Base-by-base conservation (phyloP, 2,329 filamentous ascomycete species). In the Fusarium robinianum region DNA sequence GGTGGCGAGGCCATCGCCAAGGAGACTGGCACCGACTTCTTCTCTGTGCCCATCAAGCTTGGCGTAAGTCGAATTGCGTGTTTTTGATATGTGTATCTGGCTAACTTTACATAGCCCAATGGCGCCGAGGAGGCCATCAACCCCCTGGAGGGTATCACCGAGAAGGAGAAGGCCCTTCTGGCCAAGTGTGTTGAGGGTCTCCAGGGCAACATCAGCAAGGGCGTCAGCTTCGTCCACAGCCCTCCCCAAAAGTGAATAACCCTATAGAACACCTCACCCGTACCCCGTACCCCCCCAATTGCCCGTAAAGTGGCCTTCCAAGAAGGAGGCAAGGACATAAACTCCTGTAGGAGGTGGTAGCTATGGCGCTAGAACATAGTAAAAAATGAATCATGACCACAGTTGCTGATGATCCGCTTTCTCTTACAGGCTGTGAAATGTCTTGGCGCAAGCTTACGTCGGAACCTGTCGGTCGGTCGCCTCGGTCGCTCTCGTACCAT, bases 31-130 rank as follows among this genome's bases (percentile, higher is more conserved):
- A 72, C 81, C 54, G 91, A 99, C 43, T 99, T 88, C 80, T 99
- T 99, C 83, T 96, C 94, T 46, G 90, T 95, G 41, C 92, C 91
- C 50, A 83, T 97, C 60, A 89, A 96, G 76, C 90, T 99, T 60
- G 94, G 94, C 66, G 90, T 95, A 87, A 76, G 88, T 79, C 42
- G 7, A 24, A 39, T 21, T 7, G 14, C 15, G 12, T 12, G 42
- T 27, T 46, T 23, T 45, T 41, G 12, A 41, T 44, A 35, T 41
- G 34, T 31, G 37, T 26, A 35, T 58, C 63, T 49, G 59, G 57
- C 70, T 67, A 55, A 66, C 56, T 59, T 15, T 46, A 30, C 29
- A 43, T 46, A 95, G 90, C 78, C 83, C 68, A 84, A 84, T 62
- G 94, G 94, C 72, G 90, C 80, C 44, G 87, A 94, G 76, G 94